Conservation (phyloP, 108 stramenopile genomes). For the Seminavis robusta region DNA sequence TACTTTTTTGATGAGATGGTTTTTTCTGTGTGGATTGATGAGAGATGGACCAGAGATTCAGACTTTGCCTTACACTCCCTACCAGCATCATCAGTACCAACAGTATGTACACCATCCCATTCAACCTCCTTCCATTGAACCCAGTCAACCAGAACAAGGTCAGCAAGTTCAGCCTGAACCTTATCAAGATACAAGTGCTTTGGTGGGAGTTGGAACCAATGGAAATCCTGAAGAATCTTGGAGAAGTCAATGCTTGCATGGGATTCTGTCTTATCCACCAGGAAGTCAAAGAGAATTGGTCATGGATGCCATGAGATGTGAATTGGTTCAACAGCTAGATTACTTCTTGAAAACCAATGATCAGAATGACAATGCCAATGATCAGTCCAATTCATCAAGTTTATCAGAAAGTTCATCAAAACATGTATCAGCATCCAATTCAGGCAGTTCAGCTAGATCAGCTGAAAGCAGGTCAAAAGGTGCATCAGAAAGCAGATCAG, state of each 20-base stretch:
- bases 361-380: constrained; percentile 24
- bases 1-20: constrained; percentile 80
- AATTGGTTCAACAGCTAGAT: constrained; percentile 58
- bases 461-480: not conserved
- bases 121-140: too few relatives aligned
- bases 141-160: too few relatives aligned
- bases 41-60: constrained; percentile 74
- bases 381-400: not conserved
- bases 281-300: constrained; percentile 61
- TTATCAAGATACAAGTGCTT: too few relatives aligned
- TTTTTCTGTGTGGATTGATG: constrained; percentile 71
- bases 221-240: constrained; percentile 38
- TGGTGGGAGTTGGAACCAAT: not conserved
- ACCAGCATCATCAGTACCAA: constrained; percentile 13
- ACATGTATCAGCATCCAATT: not conserved
- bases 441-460: not conserved
- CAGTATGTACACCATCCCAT: not conserved
- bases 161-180: not conserved
- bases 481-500: constrained; percentile 1
- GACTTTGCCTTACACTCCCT: constrained; percentile 63
- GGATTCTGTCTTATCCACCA: constrained; percentile 71
- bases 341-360: constrained; percentile 36
- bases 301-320: constrained; percentile 65
- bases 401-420: not conserved
- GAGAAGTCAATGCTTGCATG: constrained; percentile 46